These are phyloP conservation scores for Oropetium thomaeum DNA, from an alignment of 176 grass and related monocot species.

Conservation along the genomic window DNA sequence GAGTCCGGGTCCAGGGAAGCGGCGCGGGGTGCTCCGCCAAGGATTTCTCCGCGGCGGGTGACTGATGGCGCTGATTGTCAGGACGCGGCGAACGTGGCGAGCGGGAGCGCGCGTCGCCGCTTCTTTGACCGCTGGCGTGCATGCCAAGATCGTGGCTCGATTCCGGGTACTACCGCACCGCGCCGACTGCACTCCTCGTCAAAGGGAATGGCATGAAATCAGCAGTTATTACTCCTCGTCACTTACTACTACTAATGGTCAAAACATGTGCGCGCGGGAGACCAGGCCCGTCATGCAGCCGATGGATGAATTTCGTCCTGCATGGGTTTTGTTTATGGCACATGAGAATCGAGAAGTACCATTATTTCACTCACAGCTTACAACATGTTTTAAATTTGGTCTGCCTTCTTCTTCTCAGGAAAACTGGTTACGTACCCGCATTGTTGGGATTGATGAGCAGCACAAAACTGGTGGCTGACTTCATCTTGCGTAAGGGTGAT, in stretches of 20 bases:
- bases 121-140: slow-evolving; percentile 6
- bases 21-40: slow-evolving; percentile 33
- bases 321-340: background rate
- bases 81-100: slow-evolving; percentile 26
- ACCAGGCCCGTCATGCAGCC: background rate
- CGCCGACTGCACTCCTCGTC: background rate
- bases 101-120: slow-evolving; percentile 21
- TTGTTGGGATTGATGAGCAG: too few species aligned
- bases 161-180: background rate
- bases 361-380: background rate
- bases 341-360: background rate
- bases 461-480: background rate
- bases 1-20: slow-evolving; percentile 23
- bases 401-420: too few species aligned
- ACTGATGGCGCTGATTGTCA: slow-evolving; percentile 24
- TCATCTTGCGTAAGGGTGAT: background rate
- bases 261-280: background rate
- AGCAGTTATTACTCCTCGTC: background rate
- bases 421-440: too few species aligned
- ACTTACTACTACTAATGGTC: background rate
- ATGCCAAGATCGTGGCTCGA: slow-evolving; percentile 21
- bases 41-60: slow-evolving; percentile 8
- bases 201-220: background rate
- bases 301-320: background rate
- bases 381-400: background rate